A percentile compares a stretch with the other conserved stretches of the same genome.
These are phyloP conservation scores for Spinellus fusiger DNA, from an alignment of 192 early-diverging fungal species.

Conservation along the genomic window DNA sequence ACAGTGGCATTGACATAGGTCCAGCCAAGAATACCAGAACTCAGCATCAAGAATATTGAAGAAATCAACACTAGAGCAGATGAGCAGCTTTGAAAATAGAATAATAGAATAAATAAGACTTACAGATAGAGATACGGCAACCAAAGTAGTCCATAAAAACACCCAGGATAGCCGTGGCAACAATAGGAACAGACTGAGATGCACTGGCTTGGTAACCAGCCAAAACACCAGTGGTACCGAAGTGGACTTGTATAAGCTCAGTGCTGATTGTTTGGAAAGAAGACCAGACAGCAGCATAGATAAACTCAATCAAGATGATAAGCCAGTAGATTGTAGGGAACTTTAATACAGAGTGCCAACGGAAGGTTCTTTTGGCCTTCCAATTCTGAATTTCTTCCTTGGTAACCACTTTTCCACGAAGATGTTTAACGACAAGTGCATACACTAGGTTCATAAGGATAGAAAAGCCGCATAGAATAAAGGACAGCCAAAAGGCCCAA, in stretches of 20 bases:
- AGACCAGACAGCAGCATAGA: constrained; percentile 43
- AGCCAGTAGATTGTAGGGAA: constrained; percentile 57
- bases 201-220: constrained; percentile 36
- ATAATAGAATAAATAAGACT: background rate
- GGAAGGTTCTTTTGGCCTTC: constrained; percentile 50
- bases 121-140: constrained; percentile 38
- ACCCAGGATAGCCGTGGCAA: constrained; percentile 46
- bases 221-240: constrained; percentile 23
- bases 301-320: constrained; percentile 51
- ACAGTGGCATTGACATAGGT: constrained; percentile 47
- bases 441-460: constrained; percentile 66
- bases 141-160: constrained; percentile 52
- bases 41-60: constrained; percentile 25
- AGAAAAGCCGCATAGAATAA: constrained; percentile 58
- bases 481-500: constrained; percentile 43
- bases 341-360: constrained; percentile 40
- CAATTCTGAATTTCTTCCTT: constrained; percentile 17
- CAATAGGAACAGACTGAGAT: constrained; percentile 49
- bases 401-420: constrained; percentile 22
- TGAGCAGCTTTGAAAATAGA: background rate
- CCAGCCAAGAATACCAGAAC: constrained; percentile 43
- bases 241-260: constrained; percentile 32
- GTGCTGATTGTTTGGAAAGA: constrained; percentile 29
- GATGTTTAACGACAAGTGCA: constrained; percentile 45
- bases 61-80: constrained; percentile 19